Conservation (phyloP, 2,329 filamentous ascomycete genomes). For the Phialophora tarda region DNA sequence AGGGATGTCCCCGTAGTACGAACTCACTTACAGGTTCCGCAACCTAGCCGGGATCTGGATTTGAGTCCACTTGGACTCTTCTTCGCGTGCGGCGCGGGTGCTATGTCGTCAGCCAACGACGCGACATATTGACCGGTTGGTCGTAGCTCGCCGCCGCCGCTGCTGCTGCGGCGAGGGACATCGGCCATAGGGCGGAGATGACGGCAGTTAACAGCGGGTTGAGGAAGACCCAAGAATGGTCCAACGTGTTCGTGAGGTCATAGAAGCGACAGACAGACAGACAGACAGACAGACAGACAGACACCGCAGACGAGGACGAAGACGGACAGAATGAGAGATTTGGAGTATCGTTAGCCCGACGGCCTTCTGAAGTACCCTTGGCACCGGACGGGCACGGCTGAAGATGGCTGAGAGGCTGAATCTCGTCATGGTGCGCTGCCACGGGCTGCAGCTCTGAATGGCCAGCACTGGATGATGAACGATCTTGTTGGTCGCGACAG, state of each 20-base stretch:
- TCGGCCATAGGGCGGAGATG: not conserved
- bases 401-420: not conserved
- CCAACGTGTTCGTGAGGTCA: not conserved
- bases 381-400: slow-evolving; percentile 4
- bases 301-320: not conserved
- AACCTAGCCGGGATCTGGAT: slow-evolving; percentile 33
- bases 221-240: not conserved
- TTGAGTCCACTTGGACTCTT: not conserved
- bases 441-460: not conserved
- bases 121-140: not conserved
- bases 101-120: not conserved
- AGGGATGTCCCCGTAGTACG: not conserved
- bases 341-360: not conserved
- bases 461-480: not conserved
- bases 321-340: not conserved
- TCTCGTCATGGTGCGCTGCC: not conserved
- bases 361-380: not conserved
- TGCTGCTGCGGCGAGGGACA: not conserved
- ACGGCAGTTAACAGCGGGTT: not conserved
- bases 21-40: slow-evolving; percentile 45
- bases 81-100: not conserved
- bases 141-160: not conserved
- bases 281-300: not conserved
- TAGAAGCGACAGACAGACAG: not conserved
- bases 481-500: not conserved